These are phyloP conservation scores for Trypanosomatidae sp. DNA, from an alignment of 208 protist genomes.

Conservation along the genomic window DNA sequence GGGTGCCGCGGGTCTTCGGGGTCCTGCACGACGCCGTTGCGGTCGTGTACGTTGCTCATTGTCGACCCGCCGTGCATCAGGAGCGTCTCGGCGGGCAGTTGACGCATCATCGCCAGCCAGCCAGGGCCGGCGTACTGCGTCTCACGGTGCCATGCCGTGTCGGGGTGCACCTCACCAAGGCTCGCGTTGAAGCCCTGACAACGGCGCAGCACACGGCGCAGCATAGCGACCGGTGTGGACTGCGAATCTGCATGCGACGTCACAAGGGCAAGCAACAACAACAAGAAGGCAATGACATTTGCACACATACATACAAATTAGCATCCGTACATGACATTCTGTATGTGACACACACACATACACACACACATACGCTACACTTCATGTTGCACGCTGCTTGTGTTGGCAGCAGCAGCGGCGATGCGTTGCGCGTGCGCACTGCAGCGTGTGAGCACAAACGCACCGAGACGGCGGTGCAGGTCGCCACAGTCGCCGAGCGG, in stretches of 20 bases:
- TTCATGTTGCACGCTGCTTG: too few species aligned
- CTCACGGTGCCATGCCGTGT: constrained; percentile 75
- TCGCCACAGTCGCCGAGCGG: constrained; percentile 59
- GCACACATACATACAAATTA: too few species aligned
- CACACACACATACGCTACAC: too few species aligned
- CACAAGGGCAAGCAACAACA: too few species aligned
- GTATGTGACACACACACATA: too few species aligned
- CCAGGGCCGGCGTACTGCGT: constrained; percentile 71
- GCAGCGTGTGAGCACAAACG: constrained; percentile 40
- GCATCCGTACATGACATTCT: too few species aligned
- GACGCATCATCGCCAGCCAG: constrained; percentile 58
- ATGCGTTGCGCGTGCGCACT: too few species aligned
- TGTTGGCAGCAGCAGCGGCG: too few species aligned
- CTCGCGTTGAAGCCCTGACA: too few species aligned
- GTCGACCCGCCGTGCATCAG: constrained; percentile 59
- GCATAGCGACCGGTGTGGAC: constrained; percentile 14
- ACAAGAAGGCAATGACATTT: too few species aligned
- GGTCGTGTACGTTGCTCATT: constrained; percentile 72
- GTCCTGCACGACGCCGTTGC: constrained; percentile 54
- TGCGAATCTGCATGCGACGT: too few species aligned
- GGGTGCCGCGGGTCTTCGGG: constrained; percentile 78
- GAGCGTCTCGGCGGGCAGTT: constrained; percentile 56
- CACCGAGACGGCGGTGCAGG: constrained; percentile 37
- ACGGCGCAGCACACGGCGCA: constrained; percentile 29
- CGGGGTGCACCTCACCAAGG: constrained; percentile 67